A percentile compares a stretch with the other conserved stretches of the same genome.
These are phyloP conservation scores for Suillus discolor DNA, from an alignment of 768 basidiomycete species.

Conservation along the genomic window DNA sequence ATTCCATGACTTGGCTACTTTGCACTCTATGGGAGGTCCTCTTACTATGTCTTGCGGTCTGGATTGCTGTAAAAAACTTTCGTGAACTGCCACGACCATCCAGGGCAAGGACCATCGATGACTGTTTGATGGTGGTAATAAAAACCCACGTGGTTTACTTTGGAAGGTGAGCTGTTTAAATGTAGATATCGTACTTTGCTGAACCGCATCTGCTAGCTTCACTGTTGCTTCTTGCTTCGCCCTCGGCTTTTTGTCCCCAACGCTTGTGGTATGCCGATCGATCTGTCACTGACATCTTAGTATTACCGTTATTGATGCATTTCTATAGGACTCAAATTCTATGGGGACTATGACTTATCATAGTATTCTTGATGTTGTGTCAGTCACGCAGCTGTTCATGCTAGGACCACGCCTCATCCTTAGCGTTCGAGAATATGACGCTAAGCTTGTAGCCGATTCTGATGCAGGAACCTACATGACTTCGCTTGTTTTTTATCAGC, in stretches of 20 bases:
- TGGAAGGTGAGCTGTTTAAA: background rate
- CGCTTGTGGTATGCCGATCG: background rate
- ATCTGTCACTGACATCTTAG: background rate
- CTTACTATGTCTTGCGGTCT: background rate
- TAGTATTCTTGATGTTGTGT: background rate
- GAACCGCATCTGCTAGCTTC: background rate
- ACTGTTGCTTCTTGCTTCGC: background rate
- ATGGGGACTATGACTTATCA: background rate
- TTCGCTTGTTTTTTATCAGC: background rate
- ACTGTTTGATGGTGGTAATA: background rate
- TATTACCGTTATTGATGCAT: background rate
- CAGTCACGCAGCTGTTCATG: background rate
- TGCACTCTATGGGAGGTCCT: constrained; percentile 1
- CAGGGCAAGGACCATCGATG: background rate
- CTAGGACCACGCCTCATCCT: constrained; percentile 6
- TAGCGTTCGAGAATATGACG: background rate
- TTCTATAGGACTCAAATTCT: background rate
- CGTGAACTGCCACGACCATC: background rate
- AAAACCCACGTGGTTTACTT: background rate
- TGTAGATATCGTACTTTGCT: background rate
- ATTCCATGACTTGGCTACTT: background rate
- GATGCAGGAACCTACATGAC: background rate
- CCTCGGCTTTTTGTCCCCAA: background rate
- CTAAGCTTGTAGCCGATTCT: background rate
- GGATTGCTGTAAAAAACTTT: background rate